phyloP scores from a whole-genome alignment of 2,329 filamentous ascomycete genomes.

The Botryotinia narcissicola region DNA sequence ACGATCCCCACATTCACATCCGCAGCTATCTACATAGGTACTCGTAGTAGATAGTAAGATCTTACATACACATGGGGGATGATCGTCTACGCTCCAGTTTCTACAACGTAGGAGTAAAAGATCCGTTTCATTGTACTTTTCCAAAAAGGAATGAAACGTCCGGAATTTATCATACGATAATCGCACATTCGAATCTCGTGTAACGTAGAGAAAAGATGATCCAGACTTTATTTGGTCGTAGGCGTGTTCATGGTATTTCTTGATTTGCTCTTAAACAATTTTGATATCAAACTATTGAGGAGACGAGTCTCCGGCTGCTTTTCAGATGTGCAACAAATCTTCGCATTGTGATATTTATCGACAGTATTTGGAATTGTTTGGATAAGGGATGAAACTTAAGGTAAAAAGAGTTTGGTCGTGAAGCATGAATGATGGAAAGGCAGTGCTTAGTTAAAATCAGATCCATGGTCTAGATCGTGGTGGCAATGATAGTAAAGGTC shows the following conservation, averaged over 20 bases:
- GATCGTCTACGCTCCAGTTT: background rate
- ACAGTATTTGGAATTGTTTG: background rate
- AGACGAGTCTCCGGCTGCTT: background rate
- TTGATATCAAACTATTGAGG: background rate
- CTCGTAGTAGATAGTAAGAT: too few species aligned
- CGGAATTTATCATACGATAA: background rate
- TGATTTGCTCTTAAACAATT: background rate
- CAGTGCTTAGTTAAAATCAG: background rate
- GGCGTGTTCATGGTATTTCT: background rate
- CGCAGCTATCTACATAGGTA: background rate
- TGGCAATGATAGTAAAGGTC: background rate
- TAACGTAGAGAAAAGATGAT: background rate
- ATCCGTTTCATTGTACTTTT: background rate
- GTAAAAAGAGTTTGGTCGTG: background rate
- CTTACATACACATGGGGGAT: background rate
- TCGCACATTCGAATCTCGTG: background rate
- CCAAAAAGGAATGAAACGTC: background rate
- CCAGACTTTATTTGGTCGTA: background rate
- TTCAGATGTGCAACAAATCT: constrained; percentile 3
- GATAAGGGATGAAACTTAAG: background rate
- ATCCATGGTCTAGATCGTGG: background rate
- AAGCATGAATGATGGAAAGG: background rate
- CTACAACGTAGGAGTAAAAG: background rate
- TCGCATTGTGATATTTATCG: background rate
- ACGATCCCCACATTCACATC: background rate